Percentiles rank a stretch among this genome's conserved stretches.
Conservation (phyloP, 495 filamentous ascomycete species). For the Aspergillus diversus region DNA sequence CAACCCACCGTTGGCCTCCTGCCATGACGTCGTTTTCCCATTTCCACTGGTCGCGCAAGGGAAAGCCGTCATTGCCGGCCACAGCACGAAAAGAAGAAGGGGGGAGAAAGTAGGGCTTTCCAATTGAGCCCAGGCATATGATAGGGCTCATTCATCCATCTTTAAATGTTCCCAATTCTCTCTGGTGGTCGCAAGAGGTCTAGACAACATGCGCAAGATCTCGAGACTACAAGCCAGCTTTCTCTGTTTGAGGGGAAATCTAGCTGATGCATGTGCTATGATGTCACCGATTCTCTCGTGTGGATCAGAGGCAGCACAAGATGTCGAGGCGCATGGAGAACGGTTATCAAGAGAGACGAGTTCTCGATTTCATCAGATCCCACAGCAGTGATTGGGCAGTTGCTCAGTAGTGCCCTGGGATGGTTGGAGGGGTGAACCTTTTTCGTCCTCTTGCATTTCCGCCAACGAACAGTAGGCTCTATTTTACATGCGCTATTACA, state of each 20-base stretch:
- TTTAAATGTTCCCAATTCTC: too few relatives aligned
- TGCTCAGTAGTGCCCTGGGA: not conserved
- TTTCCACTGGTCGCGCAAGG: constrained; percentile 1
- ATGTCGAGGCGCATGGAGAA: too few relatives aligned
- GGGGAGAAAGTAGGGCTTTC: too few relatives aligned
- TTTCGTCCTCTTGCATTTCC: constrained; percentile 29
- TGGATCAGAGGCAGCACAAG: not conserved
- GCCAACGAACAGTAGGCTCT: constrained; percentile 8
- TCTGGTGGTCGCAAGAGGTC: not conserved
- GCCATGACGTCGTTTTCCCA: constrained; percentile 17
- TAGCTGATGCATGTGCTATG: constrained; percentile 14
- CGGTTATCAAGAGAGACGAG: not conserved
- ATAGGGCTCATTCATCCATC: too few relatives aligned
- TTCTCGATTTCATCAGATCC: not conserved
- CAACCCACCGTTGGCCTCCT: not conserved
- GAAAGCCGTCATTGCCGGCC: not conserved
- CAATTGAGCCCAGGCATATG: too few relatives aligned
- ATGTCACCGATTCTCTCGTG: constrained; percentile 15
- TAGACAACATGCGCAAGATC: not conserved
- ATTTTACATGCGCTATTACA: constrained; percentile 25
- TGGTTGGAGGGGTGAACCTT: constrained; percentile 14
- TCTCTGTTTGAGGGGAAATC: not conserved
- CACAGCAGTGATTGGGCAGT: constrained; percentile 1
- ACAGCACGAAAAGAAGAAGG: too few relatives aligned
- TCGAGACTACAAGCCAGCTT: not conserved